Evolutionary conservation across 306 rosid species (phyloP), one percentile per base, ranked within the genome.

Genomic region (Geum urbanum): DNA sequence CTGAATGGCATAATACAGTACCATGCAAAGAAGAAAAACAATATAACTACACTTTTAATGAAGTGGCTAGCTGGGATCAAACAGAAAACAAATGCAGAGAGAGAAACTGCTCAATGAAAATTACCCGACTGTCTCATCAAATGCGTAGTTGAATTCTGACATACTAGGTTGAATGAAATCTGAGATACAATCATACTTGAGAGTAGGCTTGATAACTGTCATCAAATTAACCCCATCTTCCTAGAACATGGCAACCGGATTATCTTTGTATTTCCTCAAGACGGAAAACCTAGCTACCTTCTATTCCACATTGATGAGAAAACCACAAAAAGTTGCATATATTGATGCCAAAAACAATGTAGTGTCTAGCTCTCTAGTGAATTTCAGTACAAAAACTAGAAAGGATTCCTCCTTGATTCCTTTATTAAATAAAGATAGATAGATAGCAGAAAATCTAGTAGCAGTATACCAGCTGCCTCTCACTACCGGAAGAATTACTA

Each of bases 151-250:
- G 86, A 78, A 79, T 78, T 89, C 97, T 60, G 74, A 71, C 79
- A 32, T 61, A 64, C 97, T 94, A 35, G 95, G 95, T 64, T 96
- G 95, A 59, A 94, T 78, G 78, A 79, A 88, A 82, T 91, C 87
- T 39, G 48, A 74, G 80, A 86, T 73, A 62, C 44, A 37, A 83
- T 87, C 87, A 52, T 13, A 94, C 86, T 87, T 94, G 82, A 50
- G 20, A 64, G 95, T 86, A 45, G 92, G 83, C 83, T 78, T 88
- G 74, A 94, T 87, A 77, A 94, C 80, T 49, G 99, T 88, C 86
- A 91, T 55, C 73, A 94, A 79, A 71, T 86, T 85, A 80, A 88
- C 62, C 63, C 91, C 88, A 82, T 88, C 96, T 82, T 94, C 99
- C 99, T 94, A 82, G 66, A 80, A 72, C 68, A 81, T 47, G 84